Percentiles rank a stretch among this genome's conserved stretches.
Conservation (phyloP, 208 protist genomes). For the Wallacemonas sp. region DNA sequence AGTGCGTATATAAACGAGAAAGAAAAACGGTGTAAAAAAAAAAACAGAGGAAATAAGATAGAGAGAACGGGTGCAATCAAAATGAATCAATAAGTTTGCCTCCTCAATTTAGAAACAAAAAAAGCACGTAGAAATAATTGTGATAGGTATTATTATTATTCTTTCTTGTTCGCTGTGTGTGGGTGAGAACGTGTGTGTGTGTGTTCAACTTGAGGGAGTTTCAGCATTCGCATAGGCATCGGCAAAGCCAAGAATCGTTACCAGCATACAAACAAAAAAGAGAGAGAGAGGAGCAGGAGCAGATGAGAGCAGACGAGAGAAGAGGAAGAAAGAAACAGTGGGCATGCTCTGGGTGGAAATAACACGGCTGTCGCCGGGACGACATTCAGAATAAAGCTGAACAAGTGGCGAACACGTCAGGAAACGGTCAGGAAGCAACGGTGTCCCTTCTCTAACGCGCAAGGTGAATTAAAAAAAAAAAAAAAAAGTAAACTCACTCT, state of each 20-base stretch:
- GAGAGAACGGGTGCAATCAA: slow-evolving; percentile 6
- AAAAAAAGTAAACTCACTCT: slow-evolving; percentile 21
- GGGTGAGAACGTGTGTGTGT: slow-evolving; percentile 2
- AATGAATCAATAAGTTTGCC: no score
- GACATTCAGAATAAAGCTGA: no score
- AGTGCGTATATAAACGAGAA: neutral
- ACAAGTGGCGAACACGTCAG: no score
- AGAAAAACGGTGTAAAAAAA: neutral
- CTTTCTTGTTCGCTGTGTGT: neutral
- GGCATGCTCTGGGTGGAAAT: neutral
- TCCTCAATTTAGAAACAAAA: no score
- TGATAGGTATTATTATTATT: neutral
- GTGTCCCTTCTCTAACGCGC: no score
- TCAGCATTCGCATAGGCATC: neutral
- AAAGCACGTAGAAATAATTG: no score
- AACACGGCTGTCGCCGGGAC: no score
- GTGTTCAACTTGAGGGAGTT: neutral
- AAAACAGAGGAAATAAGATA: neutral
- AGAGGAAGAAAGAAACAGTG: slow-evolving; percentile 14
- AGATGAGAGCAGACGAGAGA: neutral
- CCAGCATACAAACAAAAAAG: slow-evolving; percentile 13
- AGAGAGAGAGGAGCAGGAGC: slow-evolving; percentile 11
- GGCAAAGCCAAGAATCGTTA: neutral
- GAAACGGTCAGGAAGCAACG: no score
- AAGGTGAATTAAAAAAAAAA: neutral